These are phyloP conservation scores for Monosporascus ibericus DNA, from an alignment of 2,329 filamentous ascomycete genomes.

Conservation along the genomic window DNA sequence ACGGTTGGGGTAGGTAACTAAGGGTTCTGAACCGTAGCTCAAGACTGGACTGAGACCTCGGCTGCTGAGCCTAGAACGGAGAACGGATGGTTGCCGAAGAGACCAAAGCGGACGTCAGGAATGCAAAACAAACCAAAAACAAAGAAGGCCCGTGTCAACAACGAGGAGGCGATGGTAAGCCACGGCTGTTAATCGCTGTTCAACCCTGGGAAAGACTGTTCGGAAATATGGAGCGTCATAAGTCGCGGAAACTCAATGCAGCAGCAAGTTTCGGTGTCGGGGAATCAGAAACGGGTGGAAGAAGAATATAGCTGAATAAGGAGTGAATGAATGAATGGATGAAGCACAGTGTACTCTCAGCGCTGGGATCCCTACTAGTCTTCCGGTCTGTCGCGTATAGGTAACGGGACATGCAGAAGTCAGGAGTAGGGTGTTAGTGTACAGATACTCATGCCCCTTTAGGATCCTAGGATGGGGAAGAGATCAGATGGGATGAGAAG, in stretches of 20 bases:
- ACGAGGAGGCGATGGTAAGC: not conserved
- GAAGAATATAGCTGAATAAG: no score
- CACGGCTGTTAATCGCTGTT: not conserved
- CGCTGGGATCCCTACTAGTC: no score
- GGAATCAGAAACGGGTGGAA: not conserved
- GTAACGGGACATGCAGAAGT: no score
- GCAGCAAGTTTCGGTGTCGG: not conserved
- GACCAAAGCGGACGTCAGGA: not conserved
- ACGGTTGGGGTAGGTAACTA: not conserved
- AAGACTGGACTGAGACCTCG: not conserved
- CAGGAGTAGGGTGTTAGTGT: no score
- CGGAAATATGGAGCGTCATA: conserved; percentile 16
- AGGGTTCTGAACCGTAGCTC: not conserved
- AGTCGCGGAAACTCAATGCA: conserved; percentile 8
- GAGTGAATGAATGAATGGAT: no score
- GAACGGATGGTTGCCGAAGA: not conserved
- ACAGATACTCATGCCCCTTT: no score
- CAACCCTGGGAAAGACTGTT: conserved; percentile 10
- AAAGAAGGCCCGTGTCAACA: conserved; percentile 4
- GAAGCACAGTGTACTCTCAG: no score
- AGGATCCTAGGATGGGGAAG: no score
- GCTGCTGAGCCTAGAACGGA: not conserved
- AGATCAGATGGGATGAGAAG: no score
- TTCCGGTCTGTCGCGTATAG: no score
- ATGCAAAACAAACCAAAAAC: conserved; percentile 11